These are phyloP conservation scores for Massarina eburnea DNA, from an alignment of 2,329 filamentous ascomycete genomes.

Conservation along the genomic window DNA sequence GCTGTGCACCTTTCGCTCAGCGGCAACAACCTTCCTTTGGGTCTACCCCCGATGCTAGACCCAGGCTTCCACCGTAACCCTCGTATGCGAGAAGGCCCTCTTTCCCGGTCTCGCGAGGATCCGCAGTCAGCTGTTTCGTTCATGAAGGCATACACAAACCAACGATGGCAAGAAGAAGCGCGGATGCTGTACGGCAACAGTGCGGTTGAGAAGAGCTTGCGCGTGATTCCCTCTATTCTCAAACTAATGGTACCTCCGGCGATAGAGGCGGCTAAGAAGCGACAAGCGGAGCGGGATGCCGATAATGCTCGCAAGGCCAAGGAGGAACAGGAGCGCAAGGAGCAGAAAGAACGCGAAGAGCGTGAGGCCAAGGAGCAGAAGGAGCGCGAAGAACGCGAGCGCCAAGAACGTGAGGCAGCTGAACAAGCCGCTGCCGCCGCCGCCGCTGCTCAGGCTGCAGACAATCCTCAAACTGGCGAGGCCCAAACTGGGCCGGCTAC, in stretches of 20 bases:
- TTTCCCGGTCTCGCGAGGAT: constrained; percentile 51
- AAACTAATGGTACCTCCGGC: constrained; percentile 79
- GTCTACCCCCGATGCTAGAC: constrained; percentile 37
- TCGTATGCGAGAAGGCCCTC: constrained; percentile 32
- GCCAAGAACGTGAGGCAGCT: constrained; percentile 45
- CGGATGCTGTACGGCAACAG: constrained; percentile 76
- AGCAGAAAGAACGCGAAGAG: constrained; percentile 57
- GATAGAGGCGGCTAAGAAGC: constrained; percentile 75
- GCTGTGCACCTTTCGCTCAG: constrained; percentile 55
- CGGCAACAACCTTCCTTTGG: constrained; percentile 40
- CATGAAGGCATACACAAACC: constrained; percentile 67
- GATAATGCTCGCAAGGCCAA: constrained; percentile 65
- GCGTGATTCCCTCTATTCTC: constrained; percentile 69
- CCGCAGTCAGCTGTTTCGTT: constrained; percentile 78
- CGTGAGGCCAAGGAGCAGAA: constrained; percentile 44
- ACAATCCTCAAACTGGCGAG: constrained; percentile 4
- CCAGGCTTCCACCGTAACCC: constrained; percentile 32
- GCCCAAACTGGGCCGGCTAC: constrained; percentile 37
- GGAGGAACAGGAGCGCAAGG: constrained; percentile 65
- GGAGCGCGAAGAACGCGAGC: constrained; percentile 49
- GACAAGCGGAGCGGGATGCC: constrained; percentile 71
- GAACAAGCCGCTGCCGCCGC: constrained; percentile 44
- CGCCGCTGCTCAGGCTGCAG: constrained; percentile 16
- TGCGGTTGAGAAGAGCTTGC: constrained; percentile 68
- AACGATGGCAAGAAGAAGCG: constrained; percentile 87